Conservation (phyloP, 441 rosid genomes). For the Erysimum pusillum region DNA sequence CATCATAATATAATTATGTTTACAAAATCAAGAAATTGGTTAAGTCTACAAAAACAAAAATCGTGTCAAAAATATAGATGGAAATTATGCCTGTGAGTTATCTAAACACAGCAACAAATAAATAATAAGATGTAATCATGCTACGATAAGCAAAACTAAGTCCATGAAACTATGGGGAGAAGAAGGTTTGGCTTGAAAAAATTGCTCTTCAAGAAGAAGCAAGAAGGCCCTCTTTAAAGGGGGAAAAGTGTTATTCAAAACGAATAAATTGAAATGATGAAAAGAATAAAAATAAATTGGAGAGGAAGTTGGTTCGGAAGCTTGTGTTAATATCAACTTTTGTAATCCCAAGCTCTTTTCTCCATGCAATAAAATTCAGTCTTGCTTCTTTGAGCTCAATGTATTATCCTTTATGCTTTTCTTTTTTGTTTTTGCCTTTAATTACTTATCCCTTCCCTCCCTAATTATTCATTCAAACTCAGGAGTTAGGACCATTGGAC, state of each 20-base stretch:
- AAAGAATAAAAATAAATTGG: conserved; percentile 27
- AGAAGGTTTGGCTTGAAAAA: conserved; percentile 27
- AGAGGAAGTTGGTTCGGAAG: conserved; percentile 34
- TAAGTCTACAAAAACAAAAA: background rate
- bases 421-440: conserved; percentile 20
- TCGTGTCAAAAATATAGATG: background rate
- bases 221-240: conserved; percentile 12
- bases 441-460: conserved; percentile 35
- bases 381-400: conserved; percentile 45
- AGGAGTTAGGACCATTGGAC: conserved; percentile 9
- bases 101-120: background rate
- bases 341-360: conserved; percentile 41
- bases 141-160: conserved; percentile 16
- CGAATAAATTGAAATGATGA: conserved; percentile 42
- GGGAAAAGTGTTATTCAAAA: conserved; percentile 33
- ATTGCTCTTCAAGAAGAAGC: conserved; percentile 15
- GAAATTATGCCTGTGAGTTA: background rate
- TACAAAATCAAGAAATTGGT: background rate
- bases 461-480: conserved; percentile 27
- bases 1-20: background rate
- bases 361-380: conserved; percentile 27
- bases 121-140: background rate
- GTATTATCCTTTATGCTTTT: conserved; percentile 43
- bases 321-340: conserved; percentile 34
- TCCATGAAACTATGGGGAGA: conserved; percentile 14